Base-by-base conservation (phyloP, 495 filamentous ascomycete genomes). In the Talaromyces nanjingensis region DNA sequence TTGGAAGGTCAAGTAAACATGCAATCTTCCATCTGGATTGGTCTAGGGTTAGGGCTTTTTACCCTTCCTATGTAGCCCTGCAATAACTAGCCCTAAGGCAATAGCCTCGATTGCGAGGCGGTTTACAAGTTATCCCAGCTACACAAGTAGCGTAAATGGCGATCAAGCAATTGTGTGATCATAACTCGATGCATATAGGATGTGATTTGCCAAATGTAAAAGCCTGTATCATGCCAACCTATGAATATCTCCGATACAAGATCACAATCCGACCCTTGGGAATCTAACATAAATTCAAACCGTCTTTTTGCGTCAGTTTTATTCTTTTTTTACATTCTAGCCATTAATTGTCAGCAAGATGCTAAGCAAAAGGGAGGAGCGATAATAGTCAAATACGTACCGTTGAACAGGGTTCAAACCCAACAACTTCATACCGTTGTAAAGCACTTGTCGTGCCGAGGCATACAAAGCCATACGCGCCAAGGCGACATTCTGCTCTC, bases 401-500 rank as follows among this genome's bases (percentile, higher is more conserved):
- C 91, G 83, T 64, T 89, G 81, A 59, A 94, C 88, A 29, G 91
- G 91, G 65, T 76, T 89, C 65, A 96, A 77, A 24, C 91, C 91
- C 63, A 96, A 78, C 69, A 96, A 72, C 57, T 81, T 81, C 92
- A 96, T 96, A 52, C 91, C 91, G 72, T 93, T 96, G 72, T 86
- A 77, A 62, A 96, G 74, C 1, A 96, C 90, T 59, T 86, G 87
- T 64, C 89, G 81, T 2, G 90, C 89, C 12, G 89, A 81, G 68
- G 90, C 87, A 71, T 96, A 96, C 62, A 96, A 76, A 3, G 91
- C 90, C 83, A 93, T 86, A 59, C 91, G 85, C 29, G 90, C 89
- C 73, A 86, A 86, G 79, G 88, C 89, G 39, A 90, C 68, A 69
- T 87, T 87, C 16, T 81, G 82, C 71, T 85, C 83, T 69, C 86